A percentile compares a stretch with the other conserved stretches of the same genome.
Conservation (phyloP, 768 basidiomycete species). For the Lactifluus volemus region DNA sequence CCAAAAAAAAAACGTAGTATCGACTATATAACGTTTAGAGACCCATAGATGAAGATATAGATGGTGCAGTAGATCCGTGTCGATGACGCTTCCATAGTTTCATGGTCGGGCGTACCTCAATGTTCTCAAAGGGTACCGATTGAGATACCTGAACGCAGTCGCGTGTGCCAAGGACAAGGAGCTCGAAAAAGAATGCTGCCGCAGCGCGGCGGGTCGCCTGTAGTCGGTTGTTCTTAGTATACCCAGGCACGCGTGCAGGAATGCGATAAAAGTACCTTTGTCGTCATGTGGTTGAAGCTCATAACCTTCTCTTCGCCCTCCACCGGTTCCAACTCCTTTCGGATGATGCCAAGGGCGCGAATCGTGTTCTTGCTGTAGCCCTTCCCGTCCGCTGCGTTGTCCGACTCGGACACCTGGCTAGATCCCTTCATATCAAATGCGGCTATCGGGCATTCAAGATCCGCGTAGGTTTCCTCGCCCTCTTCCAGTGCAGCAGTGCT, state of each 20-base stretch:
- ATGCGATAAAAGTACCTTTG: conserved; percentile 45
- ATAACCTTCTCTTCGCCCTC: conserved; percentile 49
- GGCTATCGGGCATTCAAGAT: conserved; percentile 69
- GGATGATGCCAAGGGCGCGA: conserved; percentile 69
- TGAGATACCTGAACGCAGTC: conserved; percentile 85
- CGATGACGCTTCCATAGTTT: conserved; percentile 75
- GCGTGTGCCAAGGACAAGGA: conserved; percentile 87
- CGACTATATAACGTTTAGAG: conserved; percentile 20
- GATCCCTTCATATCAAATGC: conserved; percentile 64
- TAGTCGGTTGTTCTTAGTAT: background rate
- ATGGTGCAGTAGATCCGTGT: conserved; percentile 36
- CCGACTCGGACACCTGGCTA: conserved; percentile 31
- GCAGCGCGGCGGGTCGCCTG: conserved; percentile 89
- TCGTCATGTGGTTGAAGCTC: conserved; percentile 71
- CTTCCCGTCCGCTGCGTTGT: conserved; percentile 43
- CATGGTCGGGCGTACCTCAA: conserved; percentile 71
- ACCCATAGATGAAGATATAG: conserved; percentile 38
- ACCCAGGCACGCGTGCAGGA: background rate
- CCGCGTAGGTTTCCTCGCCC: conserved; percentile 57
- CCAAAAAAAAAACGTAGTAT: too few species aligned
- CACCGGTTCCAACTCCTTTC: conserved; percentile 56
- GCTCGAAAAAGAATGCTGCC: conserved; percentile 95
- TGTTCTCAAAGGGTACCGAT: conserved; percentile 69
- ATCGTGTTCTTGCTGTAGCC: conserved; percentile 87
- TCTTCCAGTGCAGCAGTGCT: conserved; percentile 65